These are phyloP conservation scores for Hypoxylon sp. DNA, from an alignment of 2,329 filamentous ascomycete genomes.

Conservation along the genomic window DNA sequence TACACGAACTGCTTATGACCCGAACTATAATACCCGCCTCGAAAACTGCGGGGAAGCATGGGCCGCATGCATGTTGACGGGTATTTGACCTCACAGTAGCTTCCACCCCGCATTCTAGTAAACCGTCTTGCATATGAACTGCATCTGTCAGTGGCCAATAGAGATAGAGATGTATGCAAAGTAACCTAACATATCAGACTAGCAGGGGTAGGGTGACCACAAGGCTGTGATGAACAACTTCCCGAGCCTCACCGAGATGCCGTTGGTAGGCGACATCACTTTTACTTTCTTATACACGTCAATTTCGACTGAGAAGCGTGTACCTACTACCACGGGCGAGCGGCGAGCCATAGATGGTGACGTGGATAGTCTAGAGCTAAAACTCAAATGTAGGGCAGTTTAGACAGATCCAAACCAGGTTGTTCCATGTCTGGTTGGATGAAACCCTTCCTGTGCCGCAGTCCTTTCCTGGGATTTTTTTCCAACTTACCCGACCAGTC, in stretches of 20 bases:
- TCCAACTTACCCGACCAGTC: constrained; percentile 36
- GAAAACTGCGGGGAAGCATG: constrained; percentile 48
- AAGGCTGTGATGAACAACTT: constrained; percentile 47
- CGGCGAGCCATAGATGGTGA: constrained; percentile 18
- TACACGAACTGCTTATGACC: constrained; percentile 41
- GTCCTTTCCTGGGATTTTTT: constrained; percentile 25
- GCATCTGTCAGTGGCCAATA: constrained; percentile 43
- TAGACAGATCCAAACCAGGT: constrained; percentile 29
- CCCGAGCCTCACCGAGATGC: constrained; percentile 52
- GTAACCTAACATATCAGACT: constrained; percentile 19
- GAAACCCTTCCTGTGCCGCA: constrained; percentile 20
- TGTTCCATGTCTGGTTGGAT: constrained; percentile 31
- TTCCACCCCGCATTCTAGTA: constrained; percentile 52
- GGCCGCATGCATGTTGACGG: constrained; percentile 38
- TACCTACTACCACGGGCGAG: constrained; percentile 16
- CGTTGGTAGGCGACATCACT: constrained; percentile 33
- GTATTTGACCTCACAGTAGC: constrained; percentile 44
- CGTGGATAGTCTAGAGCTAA: constrained; percentile 23
- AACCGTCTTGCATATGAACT: constrained; percentile 40
- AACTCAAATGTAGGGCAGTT: constrained; percentile 22
- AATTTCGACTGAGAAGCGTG: not conserved
- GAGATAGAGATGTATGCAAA: constrained; percentile 23
- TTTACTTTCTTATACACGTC: constrained; percentile 4
- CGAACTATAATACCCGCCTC: constrained; percentile 39
- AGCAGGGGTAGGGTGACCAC: constrained; percentile 42